Evolutionary conservation across 371 early-diverging fungal species (phyloP), one percentile per base, ranked within the genome.

Genomic region (Chytridiales sp.): DNA sequence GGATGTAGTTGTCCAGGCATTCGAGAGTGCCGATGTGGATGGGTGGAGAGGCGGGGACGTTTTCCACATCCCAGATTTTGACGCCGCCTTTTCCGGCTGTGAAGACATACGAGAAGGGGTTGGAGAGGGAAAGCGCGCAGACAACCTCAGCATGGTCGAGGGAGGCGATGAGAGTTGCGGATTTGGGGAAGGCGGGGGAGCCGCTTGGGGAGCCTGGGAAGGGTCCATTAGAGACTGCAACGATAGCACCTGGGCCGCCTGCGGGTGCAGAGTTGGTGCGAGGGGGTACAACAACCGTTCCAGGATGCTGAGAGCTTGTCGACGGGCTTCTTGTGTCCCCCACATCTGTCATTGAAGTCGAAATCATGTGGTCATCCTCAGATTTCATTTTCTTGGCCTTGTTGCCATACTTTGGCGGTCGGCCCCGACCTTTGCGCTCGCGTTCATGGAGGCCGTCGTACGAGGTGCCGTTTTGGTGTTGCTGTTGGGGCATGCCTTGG

Each of bases 1-100:
- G 52, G 21, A 67, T 67, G 48, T 58, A 58, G 27, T 41, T 48
- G 21, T 55, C 57, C 64, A 54, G 44, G 19, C 63, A 55, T n/a
- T 61, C 61, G 9, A 67, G 27, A 3, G 43, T 62, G 8, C 68
- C 68, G 3, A 67, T 59, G 22, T 30, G 22, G 8, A 36, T 6
- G 17, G n/a, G n/a, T 6, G 51, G 4, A 3, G 36, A 8, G 31
- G 39, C 6, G 61, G 61, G 13, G 59, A 62, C 19, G 31, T 31
- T 27, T 48, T 38, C 4, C 9, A 67, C 62, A 57, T 67, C 62
- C 68, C 68, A 67, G 32, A 62, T 62, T 42, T 67, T 67, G 19
- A 67, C 58, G 4, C 30, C 40, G 0, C 59, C 62, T 59, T 67
- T 35, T 6, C 29, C 17, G 34, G 56, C 68, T 1, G 68, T 62